These are phyloP conservation scores for Aspergillus avenaceus DNA, from an alignment of 495 filamentous ascomycete genomes.

Conservation along the genomic window DNA sequence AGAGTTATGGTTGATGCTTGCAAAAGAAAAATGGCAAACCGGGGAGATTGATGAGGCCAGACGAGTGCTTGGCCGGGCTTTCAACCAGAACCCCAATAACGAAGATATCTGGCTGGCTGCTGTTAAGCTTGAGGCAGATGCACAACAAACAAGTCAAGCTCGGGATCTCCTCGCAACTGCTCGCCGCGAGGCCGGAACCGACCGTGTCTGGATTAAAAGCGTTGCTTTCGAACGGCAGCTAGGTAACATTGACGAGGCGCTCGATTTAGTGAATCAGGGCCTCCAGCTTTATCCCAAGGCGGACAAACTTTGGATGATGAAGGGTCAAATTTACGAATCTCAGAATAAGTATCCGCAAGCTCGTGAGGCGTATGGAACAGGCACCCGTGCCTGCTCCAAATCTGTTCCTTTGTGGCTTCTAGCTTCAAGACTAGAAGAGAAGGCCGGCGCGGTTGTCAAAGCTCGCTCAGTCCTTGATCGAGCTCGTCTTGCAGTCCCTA, in stretches of 20 bases:
- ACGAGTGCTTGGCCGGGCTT: constrained; percentile 75
- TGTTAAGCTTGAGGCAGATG: constrained; percentile 91
- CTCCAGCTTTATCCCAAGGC: constrained; percentile 82
- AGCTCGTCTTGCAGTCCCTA: constrained; percentile 79
- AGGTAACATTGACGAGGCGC: constrained; percentile 69
- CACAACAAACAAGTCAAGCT: constrained; percentile 72
- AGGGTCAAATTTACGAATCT: constrained; percentile 92
- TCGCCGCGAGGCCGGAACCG: constrained; percentile 81
- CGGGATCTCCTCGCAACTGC: constrained; percentile 75
- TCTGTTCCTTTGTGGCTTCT: constrained; percentile 87
- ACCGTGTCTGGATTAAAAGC: constrained; percentile 94
- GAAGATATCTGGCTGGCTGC: constrained; percentile 97
- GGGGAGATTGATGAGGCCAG: constrained; percentile 83
- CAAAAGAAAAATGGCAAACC: constrained; percentile 86
- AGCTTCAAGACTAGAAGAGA: constrained; percentile 82
- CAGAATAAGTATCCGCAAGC: constrained; percentile 75
- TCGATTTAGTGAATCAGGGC: constrained; percentile 83
- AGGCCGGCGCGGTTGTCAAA: constrained; percentile 76
- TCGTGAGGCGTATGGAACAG: constrained; percentile 84
- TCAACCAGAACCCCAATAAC: constrained; percentile 89
- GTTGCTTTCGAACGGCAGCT: constrained; percentile 87
- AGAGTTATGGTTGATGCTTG: constrained; percentile 92
- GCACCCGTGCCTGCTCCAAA: constrained; percentile 79
- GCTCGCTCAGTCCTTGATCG: constrained; percentile 90
- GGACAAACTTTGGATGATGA: constrained; percentile 96